Conservation (phyloP, 768 basidiomycete genomes). For the Hygrophorus russula region DNA sequence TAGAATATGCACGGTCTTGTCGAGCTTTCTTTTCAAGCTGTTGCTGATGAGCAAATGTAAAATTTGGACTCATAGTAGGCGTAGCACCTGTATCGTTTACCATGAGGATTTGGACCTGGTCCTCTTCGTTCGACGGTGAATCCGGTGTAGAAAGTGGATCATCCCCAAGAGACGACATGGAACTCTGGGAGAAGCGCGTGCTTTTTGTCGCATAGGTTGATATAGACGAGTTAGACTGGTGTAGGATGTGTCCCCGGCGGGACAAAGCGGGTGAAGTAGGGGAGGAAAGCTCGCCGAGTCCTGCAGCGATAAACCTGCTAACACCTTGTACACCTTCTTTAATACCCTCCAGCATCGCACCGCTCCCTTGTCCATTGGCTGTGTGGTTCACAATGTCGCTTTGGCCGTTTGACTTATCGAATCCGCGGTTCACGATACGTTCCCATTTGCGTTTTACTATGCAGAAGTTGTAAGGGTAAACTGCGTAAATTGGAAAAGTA, state of each 20-base stretch:
- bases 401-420: slow-evolving; percentile 21
- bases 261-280: slow-evolving; percentile 11
- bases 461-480: neutral
- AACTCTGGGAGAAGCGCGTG: slow-evolving; percentile 31
- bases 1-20: neutral
- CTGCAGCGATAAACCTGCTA: slow-evolving; percentile 44
- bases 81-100: slow-evolving; percentile 40
- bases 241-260: slow-evolving; percentile 10
- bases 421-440: slow-evolving; percentile 58
- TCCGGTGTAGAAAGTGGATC: slow-evolving; percentile 13
- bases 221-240: slow-evolving; percentile 20
- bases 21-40: slow-evolving; percentile 14
- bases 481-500: neutral
- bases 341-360: slow-evolving; percentile 44
- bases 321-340: slow-evolving; percentile 55
- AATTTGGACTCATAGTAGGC: slow-evolving; percentile 38
- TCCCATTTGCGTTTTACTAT: slow-evolving; percentile 80
- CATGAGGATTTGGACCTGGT: slow-evolving; percentile 24
- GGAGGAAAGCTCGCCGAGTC: slow-evolving; percentile 13
- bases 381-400: slow-evolving; percentile 9
- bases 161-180: slow-evolving; percentile 32
- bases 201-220: slow-evolving; percentile 14
- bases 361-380: slow-evolving; percentile 15
- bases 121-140: slow-evolving; percentile 12
- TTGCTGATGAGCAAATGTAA: slow-evolving; percentile 24